A percentile compares a stretch with the other conserved stretches of the same genome.
phyloP scores from a whole-genome alignment of 306 rosid species.

The Pyrus pyrifolia region DNA sequence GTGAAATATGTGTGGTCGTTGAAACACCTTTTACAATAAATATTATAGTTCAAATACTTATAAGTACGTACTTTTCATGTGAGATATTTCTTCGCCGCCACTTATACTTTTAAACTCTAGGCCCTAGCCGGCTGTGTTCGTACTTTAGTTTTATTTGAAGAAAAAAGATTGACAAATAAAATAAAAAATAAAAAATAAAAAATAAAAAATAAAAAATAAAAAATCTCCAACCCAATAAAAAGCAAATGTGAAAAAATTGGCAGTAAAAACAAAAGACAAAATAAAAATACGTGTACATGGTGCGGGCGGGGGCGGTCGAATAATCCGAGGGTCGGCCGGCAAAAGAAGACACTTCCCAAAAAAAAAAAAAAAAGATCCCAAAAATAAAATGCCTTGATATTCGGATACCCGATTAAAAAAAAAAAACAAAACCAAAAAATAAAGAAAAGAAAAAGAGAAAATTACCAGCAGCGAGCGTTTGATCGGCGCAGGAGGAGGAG shows the following conservation, averaged over 20 bases:
- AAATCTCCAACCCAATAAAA: not conserved
- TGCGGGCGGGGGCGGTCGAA: not conserved
- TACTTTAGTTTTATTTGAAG: no score
- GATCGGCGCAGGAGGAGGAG: not conserved
- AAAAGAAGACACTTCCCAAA: not conserved
- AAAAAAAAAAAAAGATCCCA: not conserved
- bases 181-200: not conserved
- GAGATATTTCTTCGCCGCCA: no score
- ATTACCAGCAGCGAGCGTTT: not conserved
- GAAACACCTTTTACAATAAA: no score
- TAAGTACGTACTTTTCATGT: no score
- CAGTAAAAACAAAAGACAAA: not conserved
- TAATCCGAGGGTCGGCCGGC: not conserved
- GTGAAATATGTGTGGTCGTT: no score
- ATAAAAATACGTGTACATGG: not conserved
- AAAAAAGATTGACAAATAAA: no score
- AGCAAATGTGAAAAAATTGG: not conserved
- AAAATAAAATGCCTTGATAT: not conserved
- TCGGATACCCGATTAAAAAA: not conserved
- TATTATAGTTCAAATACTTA: no score
- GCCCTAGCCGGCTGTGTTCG: not conserved
- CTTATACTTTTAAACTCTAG: no score
- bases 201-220: no score
- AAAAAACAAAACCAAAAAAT: not conserved
- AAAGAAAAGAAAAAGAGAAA: not conserved